Base-by-base conservation (phyloP, 306 rosid species). In the Mucuna pruriens region DNA sequence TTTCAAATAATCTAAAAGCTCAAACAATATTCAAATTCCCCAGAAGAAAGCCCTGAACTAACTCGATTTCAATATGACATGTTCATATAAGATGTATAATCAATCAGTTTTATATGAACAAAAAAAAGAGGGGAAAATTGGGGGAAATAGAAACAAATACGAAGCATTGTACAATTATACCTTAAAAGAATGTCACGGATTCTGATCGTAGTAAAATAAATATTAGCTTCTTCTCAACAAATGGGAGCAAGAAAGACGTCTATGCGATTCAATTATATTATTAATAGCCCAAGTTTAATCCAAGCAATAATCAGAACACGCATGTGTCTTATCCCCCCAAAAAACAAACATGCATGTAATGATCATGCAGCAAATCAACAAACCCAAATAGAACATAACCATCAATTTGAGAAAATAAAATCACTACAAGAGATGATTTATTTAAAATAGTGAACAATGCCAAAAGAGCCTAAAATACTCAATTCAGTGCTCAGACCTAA, bases 271-370 rank as follows among this genome's bases (percentile, higher is more conserved):
- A 66, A 67, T 16, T 42, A 39, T 17, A 23, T 11, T 64, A 49
- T 40, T 23, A 25, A 19, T 19, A 15, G 25, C 61, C 17, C 16
- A 25, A 33, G 58, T 13, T 66, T 60, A 33, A 76, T 26, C 55
- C 49, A 7, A 5, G 42, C n/a, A 81, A 81, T 36, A 34, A 49
- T 31, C 57, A 70, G 44, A 71, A 63, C 77, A 64, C 36, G 83
- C 58, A 76, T 75, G 76, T 3, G 49, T 7, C 45, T 74, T 64
- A 40, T 65, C 52, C 31, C 42, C 26, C 7, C 26, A 6, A 22
- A 57, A 20, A 13, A 25, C 9, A 1, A 44, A 52, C 0, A 26
- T 49, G 82, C 45, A 80, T 61, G 73, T 3, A 38, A 22, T 12
- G 33, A 63, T 77, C 63, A 82, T 38, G 81, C 55, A 74, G 57